Percentiles rank a stretch among this genome's conserved stretches.
Evolutionary conservation across 2,329 filamentous ascomycete species (phyloP).

Genomic region (Fusarium albidum): DNA sequence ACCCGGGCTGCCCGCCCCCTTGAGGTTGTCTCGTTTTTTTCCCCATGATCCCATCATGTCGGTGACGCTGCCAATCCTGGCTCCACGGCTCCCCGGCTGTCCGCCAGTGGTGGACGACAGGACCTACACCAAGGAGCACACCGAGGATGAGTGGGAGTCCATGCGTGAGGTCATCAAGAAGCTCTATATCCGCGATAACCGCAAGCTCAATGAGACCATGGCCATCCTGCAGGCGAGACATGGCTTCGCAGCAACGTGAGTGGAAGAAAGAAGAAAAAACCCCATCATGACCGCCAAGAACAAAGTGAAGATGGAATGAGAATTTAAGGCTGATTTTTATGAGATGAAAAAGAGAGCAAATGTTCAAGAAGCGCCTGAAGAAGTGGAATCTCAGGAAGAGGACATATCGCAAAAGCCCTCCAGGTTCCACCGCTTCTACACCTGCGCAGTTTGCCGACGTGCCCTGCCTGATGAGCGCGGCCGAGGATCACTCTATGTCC

Average conservation of each 20-base stretch:
- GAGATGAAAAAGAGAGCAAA: constrained; percentile 46
- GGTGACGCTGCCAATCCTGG: constrained; percentile 43
- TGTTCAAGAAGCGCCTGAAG: constrained; percentile 51
- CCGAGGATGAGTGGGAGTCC: constrained; percentile 46
- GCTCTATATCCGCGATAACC: constrained; percentile 47
- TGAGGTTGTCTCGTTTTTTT: constrained; percentile 1
- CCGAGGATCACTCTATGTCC: constrained; percentile 23
- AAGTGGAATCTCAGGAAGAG: constrained; percentile 50
- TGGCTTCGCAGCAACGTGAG: constrained; percentile 50
- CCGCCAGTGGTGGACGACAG: constrained; percentile 36
- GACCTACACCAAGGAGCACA: constrained; percentile 45
- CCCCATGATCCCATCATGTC: constrained; percentile 35
- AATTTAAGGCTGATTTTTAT: constrained; percentile 24
- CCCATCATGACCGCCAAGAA: neutral
- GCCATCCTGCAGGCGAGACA: constrained; percentile 45
- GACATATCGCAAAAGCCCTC: constrained; percentile 43
- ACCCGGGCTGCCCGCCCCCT: constrained; percentile 2
- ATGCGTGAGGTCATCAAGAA: constrained; percentile 44
- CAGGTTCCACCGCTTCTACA: constrained; percentile 32
- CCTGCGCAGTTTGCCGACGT: constrained; percentile 24
- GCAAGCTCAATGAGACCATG: constrained; percentile 49
- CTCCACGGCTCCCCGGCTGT: constrained; percentile 45
- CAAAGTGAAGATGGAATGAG: neutral
- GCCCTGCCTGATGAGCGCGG: constrained; percentile 19
- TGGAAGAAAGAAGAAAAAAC: constrained; percentile 7